Percentiles rank a stretch among this genome's conserved stretches.
Conservation (phyloP, 2,329 filamentous ascomycete genomes). For the Ambrosiella beaveri region DNA sequence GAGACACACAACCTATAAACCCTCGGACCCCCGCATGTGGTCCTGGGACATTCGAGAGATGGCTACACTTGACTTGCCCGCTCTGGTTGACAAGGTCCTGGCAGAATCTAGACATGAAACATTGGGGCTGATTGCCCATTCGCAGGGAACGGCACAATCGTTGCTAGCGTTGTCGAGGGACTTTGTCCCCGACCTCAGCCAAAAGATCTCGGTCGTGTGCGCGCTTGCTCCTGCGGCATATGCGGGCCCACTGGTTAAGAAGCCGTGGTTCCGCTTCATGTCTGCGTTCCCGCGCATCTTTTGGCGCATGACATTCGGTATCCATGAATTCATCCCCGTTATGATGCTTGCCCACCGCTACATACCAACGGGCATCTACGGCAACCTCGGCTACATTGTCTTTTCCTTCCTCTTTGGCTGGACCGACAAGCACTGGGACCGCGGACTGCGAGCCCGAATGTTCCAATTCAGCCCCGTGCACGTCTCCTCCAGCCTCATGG, state of each 20-base stretch:
- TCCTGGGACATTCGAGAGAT: conserved; percentile 91
- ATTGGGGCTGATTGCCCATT: conserved; percentile 72
- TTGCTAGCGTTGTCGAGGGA: conserved; percentile 80
- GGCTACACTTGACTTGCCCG: conserved; percentile 75
- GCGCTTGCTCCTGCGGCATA: conserved; percentile 82
- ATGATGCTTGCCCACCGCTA: conserved; percentile 72
- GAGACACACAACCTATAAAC: conserved; percentile 51
- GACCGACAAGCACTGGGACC: conserved; percentile 73
- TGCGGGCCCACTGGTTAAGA: conserved; percentile 68
- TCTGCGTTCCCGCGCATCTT: conserved; percentile 37
- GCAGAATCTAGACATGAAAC: conserved; percentile 39
- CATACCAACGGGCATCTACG: conserved; percentile 52
- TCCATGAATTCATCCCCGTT: conserved; percentile 81
- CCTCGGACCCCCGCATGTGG: conserved; percentile 82
- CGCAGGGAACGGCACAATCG: conserved; percentile 78
- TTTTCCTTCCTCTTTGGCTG: conserved; percentile 84
- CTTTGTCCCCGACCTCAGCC: conserved; percentile 68
- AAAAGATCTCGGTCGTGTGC: conserved; percentile 76
- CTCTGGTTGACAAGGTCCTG: conserved; percentile 62
- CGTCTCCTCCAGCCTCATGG: conserved; percentile 76
- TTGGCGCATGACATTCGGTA: conserved; percentile 73
- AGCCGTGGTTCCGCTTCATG: conserved; percentile 83
- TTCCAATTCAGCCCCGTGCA: conserved; percentile 90
- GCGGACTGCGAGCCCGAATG: conserved; percentile 58
- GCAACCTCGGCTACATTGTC: conserved; percentile 69